Conservation (phyloP, 2,329 filamentous ascomycete species). For the Fusarium sp. region DNA sequence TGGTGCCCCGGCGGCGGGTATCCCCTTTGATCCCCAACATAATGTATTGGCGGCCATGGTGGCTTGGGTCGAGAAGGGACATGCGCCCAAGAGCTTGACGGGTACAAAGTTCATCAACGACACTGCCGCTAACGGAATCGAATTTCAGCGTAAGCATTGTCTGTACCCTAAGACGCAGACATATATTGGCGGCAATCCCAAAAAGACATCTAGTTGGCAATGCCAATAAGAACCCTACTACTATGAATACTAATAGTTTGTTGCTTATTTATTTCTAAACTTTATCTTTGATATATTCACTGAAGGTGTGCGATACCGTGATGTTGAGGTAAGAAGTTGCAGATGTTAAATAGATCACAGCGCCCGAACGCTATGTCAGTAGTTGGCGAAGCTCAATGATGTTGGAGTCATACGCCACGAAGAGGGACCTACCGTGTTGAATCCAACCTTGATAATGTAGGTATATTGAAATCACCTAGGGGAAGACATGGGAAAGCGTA, state of each 20-base stretch:
- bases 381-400: no score
- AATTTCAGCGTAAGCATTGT: conserved; percentile 22
- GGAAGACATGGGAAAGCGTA: no score
- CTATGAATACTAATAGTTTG: not conserved
- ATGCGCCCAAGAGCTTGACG: conserved; percentile 53
- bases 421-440: no score
- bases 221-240: not conserved
- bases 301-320: no score
- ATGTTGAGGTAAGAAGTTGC: no score
- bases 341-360: no score
- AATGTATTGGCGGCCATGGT: conserved; percentile 61
- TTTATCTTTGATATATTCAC: no score
- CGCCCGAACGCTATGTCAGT: no score
- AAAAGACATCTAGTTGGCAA: not conserved
- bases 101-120: conserved; percentile 46
- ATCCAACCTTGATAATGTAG: no score
- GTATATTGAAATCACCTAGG: no score
- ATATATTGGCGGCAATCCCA: conserved; percentile 2
- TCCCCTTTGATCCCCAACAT: conserved; percentile 46
- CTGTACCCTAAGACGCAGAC: conserved; percentile 16
- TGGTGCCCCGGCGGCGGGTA: conserved; percentile 25
- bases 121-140: not conserved
- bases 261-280: no score
- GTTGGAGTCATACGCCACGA: no score
- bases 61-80: conserved; percentile 57